These are phyloP conservation scores for Ambrosiella cleistominuta DNA, from an alignment of 2,329 filamentous ascomycete genomes.

Conservation along the genomic window DNA sequence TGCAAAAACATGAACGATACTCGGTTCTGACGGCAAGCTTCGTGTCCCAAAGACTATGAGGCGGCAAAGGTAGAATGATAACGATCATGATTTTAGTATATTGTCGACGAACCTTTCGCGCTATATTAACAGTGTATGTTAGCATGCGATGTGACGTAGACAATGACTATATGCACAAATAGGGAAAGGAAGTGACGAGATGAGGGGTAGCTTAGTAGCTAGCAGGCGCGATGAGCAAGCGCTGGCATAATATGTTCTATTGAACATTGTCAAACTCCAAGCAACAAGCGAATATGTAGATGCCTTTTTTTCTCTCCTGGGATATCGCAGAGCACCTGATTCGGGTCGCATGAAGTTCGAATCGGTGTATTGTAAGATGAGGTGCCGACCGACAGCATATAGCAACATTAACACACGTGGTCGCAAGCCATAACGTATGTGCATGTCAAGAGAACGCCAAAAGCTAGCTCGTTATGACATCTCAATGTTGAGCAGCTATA, in stretches of 20 bases:
- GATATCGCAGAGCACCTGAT: not conserved
- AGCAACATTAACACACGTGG: no score
- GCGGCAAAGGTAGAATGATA: not conserved
- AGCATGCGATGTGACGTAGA: conserved; percentile 1
- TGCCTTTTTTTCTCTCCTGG: no score
- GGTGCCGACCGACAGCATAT: no score
- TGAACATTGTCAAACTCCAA: not conserved
- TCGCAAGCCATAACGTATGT: no score
- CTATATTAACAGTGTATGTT: conserved; percentile 3
- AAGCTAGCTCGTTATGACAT: no score
- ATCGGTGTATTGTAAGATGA: no score
- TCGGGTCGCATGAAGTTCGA: not conserved
- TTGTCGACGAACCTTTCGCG: conserved; percentile 12
- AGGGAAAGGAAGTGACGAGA: not conserved
- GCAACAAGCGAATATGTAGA: not conserved
- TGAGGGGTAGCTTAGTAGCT: conserved; percentile 4
- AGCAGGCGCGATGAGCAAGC: not conserved
- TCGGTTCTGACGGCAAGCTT: not conserved
- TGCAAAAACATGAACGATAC: not conserved
- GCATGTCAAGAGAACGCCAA: no score
- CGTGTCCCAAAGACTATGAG: not conserved
- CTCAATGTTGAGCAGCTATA: not conserved
- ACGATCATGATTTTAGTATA: conserved; percentile 5
- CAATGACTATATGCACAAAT: not conserved
- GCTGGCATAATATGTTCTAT: not conserved